Evolutionary conservation across 2,329 filamentous ascomycete genomes (phyloP), one percentile per base, ranked within the genome.

Genomic region (Pseudogymnoascus sp.): DNA sequence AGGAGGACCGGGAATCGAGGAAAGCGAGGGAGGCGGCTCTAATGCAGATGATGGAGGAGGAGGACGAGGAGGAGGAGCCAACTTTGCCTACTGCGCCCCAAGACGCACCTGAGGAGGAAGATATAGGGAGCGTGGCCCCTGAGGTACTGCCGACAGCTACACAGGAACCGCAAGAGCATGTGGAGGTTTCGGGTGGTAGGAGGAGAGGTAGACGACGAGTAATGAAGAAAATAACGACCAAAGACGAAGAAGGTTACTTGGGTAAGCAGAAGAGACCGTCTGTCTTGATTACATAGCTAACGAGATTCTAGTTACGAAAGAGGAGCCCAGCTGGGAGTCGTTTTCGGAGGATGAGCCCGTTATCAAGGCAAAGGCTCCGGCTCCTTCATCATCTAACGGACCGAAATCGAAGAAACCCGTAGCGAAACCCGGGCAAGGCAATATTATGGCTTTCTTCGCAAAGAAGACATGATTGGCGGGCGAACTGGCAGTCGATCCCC

Each of bases 181-280:
- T 83, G 5, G 77, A 81, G 1, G 76, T 82, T 1, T 75, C 80
- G 65, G 84, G 82, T 63, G 89, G 89, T 0, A 83, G 91, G 40
- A 82, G 90, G 64, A 85, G 92, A 67, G 91, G 91, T 33, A 88
- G 85, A 73, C 83, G 93, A 68, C 85, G 88, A 69, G 84, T 97
- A 7, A 91, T 90, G 84, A 92, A 90, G 77, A 96, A 96, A 80
- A 90, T 88, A 78, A 92, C 88, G 50, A 83, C 89, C 63, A 88
- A 92, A 74, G 93, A 97, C 68, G 91, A 93, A 60, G 88, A 96
- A 67, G 93, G 93, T 5, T 97, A 96, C 74, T 82, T 97, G 65
- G 89, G 90, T 93, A 80, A 75, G 86, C 76, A 17, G 53, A 46
- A 21, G 15, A 40, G 35, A 19, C 26, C 6, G 10, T 33, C 26